Percentiles rank a stretch among this genome's conserved stretches.
Conservation (phyloP, 2,329 filamentous ascomycete species). For the Talaromyces sp. region DNA sequence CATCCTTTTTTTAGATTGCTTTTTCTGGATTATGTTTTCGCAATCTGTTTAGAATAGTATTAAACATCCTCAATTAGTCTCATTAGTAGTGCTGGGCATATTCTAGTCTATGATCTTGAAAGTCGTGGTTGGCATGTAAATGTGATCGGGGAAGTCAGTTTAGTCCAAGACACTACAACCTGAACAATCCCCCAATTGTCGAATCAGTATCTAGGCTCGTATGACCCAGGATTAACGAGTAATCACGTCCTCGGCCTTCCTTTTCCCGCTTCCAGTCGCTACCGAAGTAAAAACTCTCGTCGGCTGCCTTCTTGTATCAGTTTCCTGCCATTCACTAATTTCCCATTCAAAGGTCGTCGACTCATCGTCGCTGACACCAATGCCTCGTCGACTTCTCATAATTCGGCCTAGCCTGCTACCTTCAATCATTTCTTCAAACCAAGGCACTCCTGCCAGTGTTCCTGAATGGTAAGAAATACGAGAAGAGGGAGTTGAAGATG, state of each 20-base stretch:
- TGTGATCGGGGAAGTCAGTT: background rate
- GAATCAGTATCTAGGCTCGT: background rate
- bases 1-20: background rate
- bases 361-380: conserved; percentile 60
- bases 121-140: background rate
- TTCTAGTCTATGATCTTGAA: background rate
- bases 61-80: background rate
- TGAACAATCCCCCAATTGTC: background rate
- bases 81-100: background rate
- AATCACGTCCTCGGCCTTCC: conserved; percentile 16
- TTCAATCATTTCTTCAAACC: conserved; percentile 79
- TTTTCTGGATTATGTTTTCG: background rate
- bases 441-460: conserved; percentile 61
- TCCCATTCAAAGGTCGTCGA: conserved; percentile 74
- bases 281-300: background rate
- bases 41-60: background rate
- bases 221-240: background rate
- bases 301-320: conserved; percentile 19
- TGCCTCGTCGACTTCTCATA: conserved; percentile 57
- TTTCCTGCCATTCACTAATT: conserved; percentile 66
- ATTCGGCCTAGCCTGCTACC: conserved; percentile 68
- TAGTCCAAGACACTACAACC: no score
- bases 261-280: conserved; percentile 9
- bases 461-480: conserved; percentile 35
- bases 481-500: conserved; percentile 19